Evolutionary conservation across 2,329 filamentous ascomycete genomes (phyloP).

Genomic region (Emergomyces pasteurianus): DNA sequence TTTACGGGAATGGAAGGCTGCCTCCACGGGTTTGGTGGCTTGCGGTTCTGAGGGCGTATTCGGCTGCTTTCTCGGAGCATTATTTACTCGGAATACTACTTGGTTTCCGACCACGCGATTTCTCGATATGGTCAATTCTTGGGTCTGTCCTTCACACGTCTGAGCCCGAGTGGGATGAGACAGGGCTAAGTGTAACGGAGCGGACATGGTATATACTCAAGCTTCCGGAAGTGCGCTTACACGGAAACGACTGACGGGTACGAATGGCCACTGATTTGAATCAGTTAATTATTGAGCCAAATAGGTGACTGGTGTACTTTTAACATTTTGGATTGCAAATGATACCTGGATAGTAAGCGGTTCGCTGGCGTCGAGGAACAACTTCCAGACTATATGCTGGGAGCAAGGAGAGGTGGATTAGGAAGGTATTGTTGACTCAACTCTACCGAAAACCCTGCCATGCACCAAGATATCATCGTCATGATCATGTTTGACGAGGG

Average conservation of each 20-base stretch:
- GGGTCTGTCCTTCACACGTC: neutral
- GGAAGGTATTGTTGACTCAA: neutral
- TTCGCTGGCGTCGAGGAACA: no score
- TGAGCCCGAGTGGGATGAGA: neutral
- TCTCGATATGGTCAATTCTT: neutral
- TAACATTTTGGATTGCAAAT: neutral
- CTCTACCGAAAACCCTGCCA: neutral
- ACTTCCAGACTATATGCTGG: neutral
- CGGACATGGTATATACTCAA: neutral
- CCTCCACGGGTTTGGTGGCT: conserved; percentile 2
- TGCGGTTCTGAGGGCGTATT: neutral
- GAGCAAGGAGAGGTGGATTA: neutral
- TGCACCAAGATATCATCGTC: neutral
- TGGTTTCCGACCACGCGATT: conserved; percentile 11
- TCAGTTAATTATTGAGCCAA: neutral
- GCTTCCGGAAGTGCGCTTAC: neutral
- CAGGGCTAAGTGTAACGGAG: neutral
- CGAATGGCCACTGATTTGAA: neutral
- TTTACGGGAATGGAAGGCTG: conserved; percentile 19
- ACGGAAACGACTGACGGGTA: neutral
- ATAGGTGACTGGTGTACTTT: neutral
- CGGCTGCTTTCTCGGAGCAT: conserved; percentile 1
- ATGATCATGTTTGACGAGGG: no score
- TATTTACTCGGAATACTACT: conserved; percentile 11
- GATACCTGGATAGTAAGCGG: no score